Conservation (phyloP, 768 basidiomycete species). For the Rhizopogon rudus region DNA sequence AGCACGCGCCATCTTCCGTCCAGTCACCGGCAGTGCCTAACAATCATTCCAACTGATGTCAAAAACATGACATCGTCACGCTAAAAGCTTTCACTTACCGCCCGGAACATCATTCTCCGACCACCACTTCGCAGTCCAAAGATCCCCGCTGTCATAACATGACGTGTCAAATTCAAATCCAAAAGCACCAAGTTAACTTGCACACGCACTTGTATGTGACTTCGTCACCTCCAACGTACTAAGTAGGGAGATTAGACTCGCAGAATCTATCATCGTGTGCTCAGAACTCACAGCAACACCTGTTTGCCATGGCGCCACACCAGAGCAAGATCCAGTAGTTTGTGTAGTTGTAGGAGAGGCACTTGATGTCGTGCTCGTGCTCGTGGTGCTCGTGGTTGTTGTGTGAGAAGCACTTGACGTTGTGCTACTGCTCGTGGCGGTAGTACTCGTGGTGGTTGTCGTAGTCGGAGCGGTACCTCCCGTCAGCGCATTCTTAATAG, state of each 20-base stretch:
- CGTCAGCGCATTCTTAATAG: conserved; percentile 36
- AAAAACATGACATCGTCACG: neutral
- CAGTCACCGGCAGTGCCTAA: conserved; percentile 23
- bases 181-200: too few relatives aligned
- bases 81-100: conserved; percentile 20
- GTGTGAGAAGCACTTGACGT: conserved; percentile 8
- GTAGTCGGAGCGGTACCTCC: conserved; percentile 14
- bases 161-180: neutral
- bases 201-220: conserved; percentile 35
- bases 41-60: neutral
- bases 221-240: conserved; percentile 40
- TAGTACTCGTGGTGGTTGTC: conserved; percentile 9
- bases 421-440: conserved; percentile 12
- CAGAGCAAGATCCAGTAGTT: conserved; percentile 32
- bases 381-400: conserved; percentile 10
- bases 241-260: neutral
- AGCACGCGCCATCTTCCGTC: conserved; percentile 30
- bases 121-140: conserved; percentile 52
- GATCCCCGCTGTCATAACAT: conserved; percentile 31
- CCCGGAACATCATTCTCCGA: conserved; percentile 33
- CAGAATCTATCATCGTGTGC: neutral
- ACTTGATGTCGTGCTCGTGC: conserved; percentile 16
- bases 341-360: conserved; percentile 18
- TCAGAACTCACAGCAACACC: conserved; percentile 30
- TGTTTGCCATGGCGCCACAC: conserved; percentile 37